Base-by-base conservation (phyloP, 1,284 basidiomycete genomes). In the Blastosporella zonata region DNA sequence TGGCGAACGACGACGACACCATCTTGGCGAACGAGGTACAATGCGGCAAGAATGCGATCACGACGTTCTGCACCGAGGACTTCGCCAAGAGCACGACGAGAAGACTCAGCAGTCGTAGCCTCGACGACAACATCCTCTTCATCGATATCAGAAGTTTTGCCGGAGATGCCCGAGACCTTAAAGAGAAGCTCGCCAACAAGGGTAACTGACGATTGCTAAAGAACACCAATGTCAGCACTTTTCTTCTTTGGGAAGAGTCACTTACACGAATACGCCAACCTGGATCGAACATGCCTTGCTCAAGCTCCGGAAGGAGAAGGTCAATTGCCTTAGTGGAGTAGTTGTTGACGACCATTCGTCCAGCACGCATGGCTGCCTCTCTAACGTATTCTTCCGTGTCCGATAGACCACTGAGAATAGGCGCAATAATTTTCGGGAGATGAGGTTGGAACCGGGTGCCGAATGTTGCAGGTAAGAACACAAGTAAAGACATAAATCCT, bases 321-420 rank as follows among this genome's bases (percentile, higher is more conserved):
- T 99, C 96, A 49, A 99, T 92, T 3, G 97, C 96, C 64, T 86
- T 90, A 64, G 65, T 82, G 21, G 93, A 90, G 72, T 99, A 97
- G 69, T 97, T 97, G 52, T 87, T 89, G 55, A 99, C 93, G 59
- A 99, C 90, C 95, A 99, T 99, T 58, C 96, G 82, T 54, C 96
- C 96, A n/a, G 97, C 96, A 31, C 93, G 84, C 95, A 99, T 97
- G 3, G 96, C 95, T 12, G 96, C 95, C 55, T 97, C 93, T 38
- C 94, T 80, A 5, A 95, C 92, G 61, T 89, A 93, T 71, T 99
- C 97, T 58, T 96, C 94, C 3, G 86, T 78, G 66, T 99, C 97
- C 0, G 96, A 90, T 34, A 99, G 73, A 60, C 97, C 97, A 50
- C 83, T 84, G 41, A 99, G 77, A 60, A 99, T 97, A 0, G 96